A percentile compares a stretch with the other conserved stretches of the same genome.
phyloP scores from a whole-genome alignment of 306 rosid genomes.

The Rosa lucieae region DNA sequence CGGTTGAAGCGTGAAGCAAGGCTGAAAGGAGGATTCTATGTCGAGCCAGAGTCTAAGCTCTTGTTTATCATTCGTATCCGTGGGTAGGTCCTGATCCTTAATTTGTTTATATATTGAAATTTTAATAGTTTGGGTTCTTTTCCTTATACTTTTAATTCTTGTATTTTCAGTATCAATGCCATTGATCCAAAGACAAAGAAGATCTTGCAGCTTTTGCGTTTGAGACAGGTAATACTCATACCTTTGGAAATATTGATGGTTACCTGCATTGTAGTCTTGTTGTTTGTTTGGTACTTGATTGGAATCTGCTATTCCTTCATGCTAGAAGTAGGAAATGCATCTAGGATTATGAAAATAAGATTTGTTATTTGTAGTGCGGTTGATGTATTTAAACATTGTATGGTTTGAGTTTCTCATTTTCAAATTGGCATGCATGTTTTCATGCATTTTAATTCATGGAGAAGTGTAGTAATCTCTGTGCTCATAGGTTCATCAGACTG shows the following conservation, averaged over 20 bases:
- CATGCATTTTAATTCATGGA: too few species aligned
- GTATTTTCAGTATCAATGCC: too few species aligned
- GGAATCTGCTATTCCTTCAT: neutral
- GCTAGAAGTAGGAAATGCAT: too few species aligned
- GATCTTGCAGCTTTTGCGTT: constrained; percentile 45
- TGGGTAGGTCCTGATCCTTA: too few species aligned
- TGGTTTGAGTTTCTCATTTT: neutral
- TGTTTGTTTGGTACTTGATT: neutral
- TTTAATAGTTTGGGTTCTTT: too few species aligned
- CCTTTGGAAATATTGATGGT: neutral
- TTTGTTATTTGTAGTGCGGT: neutral
- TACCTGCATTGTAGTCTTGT: neutral
- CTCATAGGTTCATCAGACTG: neutral
- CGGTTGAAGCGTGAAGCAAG: too few species aligned
- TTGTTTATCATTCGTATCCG: too few species aligned
- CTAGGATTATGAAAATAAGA: neutral
- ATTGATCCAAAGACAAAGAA: too few species aligned
- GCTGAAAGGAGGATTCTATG: too few species aligned
- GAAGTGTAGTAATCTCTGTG: neutral
- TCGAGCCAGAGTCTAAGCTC: too few species aligned
- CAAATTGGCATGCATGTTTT: neutral
- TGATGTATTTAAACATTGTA: neutral
- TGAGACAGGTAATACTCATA: constrained; percentile 63
- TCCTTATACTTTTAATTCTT: too few species aligned
- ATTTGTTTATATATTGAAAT: too few species aligned